These are phyloP conservation scores for Tricholoma sp. DNA, from an alignment of 768 basidiomycete genomes.

Conservation along the genomic window DNA sequence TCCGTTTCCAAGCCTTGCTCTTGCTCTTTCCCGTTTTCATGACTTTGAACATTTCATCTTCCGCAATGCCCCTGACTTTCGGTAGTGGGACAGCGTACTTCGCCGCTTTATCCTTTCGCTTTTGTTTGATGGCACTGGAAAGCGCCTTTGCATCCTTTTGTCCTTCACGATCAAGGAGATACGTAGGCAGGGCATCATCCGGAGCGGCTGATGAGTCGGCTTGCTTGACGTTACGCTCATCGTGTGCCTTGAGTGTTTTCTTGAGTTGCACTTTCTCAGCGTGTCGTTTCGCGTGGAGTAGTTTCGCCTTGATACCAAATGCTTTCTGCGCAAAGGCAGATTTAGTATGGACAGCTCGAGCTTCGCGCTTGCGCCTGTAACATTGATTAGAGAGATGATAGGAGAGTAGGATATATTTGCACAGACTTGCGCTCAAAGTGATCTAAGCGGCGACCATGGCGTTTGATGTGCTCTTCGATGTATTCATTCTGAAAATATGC, in stretches of 20 bases:
- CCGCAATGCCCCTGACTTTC: conserved; percentile 95
- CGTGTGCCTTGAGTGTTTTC: conserved; percentile 99
- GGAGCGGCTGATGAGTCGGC: conserved; percentile 77
- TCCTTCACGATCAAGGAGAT: conserved; percentile 95
- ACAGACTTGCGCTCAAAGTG: conserved; percentile 91
- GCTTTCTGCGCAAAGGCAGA: conserved; percentile 89
- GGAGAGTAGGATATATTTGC: background rate
- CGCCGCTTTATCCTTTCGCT: conserved; percentile 97
- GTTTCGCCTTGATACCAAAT: conserved; percentile 95
- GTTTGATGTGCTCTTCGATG: conserved; percentile 97
- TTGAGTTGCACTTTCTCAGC: conserved; percentile 98
- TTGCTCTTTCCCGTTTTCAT: conserved; percentile 96
- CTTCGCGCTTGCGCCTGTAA: conserved; percentile 74
- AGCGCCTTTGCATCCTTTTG: conserved; percentile 97
- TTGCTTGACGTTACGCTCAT: conserved; percentile 97
- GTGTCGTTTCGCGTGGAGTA: conserved; percentile 95
- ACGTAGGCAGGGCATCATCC: conserved; percentile 91
- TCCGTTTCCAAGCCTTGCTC: conserved; percentile 96
- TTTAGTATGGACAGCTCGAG: conserved; percentile 67
- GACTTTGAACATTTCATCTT: conserved; percentile 99
- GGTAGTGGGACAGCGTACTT: conserved; percentile 97
- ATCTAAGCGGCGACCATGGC: conserved; percentile 93
- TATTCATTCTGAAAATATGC: conserved; percentile 78
- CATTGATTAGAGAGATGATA: conserved; percentile 1
- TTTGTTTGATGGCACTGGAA: conserved; percentile 95